Evolutionary conservation across 345 rosid species (phyloP).

Genomic region (Eucalyptus microcorys): DNA sequence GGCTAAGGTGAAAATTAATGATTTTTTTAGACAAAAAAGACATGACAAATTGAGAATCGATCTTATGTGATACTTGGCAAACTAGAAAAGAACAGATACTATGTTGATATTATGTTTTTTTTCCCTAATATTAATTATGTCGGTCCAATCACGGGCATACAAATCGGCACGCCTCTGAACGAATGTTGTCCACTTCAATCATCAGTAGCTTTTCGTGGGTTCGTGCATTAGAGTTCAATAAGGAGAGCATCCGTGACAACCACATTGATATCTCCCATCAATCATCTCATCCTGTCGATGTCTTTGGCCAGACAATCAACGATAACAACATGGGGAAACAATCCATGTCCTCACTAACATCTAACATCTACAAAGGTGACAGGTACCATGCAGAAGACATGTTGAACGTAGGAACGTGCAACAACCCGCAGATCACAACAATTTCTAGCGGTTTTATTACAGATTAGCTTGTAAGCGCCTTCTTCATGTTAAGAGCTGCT

Average conservation of each 20-base stretch:
- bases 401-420: neutral
- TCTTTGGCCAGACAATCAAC: neutral
- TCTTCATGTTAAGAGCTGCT: neutral
- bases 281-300: neutral
- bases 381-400: neutral
- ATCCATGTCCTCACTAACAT: neutral
- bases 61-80: too few species aligned
- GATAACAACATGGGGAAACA: neutral
- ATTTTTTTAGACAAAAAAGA: neutral
- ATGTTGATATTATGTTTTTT: too few species aligned
- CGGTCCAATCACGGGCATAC: neutral
- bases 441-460: neutral
- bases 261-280: neutral
- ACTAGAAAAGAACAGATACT: neutral
- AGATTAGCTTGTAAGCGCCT: neutral
- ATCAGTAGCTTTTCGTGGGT: neutral
- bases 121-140: neutral
- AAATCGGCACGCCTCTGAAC: neutral
- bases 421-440: neutral
- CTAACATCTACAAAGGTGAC: neutral
- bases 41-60: neutral
- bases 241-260: neutral
- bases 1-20: neutral
- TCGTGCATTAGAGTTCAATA: neutral
- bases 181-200: neutral